A percentile compares a stretch with the other conserved stretches of the same genome.
Conservation (phyloP, 2,329 filamentous ascomycete species). For the Septoria linicola region DNA sequence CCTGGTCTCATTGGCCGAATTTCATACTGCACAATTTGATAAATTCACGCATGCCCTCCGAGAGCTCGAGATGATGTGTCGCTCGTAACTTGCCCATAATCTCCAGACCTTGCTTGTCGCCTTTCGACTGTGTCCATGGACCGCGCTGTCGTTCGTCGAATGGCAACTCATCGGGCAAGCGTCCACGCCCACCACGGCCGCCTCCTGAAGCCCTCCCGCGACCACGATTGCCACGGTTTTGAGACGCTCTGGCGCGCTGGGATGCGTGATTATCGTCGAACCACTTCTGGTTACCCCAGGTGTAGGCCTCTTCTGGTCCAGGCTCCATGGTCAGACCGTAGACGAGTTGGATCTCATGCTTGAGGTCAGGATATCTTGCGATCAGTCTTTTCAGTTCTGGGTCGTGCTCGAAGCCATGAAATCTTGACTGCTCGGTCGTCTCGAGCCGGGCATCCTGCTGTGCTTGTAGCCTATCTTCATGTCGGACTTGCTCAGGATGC, state of each 20-base stretch:
- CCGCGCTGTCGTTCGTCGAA: slow-evolving; percentile 31
- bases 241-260: slow-evolving; percentile 23
- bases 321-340: slow-evolving; percentile 41
- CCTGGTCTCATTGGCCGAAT: slow-evolving; percentile 30
- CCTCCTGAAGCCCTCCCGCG: slow-evolving; percentile 5
- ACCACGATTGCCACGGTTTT: slow-evolving; percentile 20
- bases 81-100: slow-evolving; percentile 34
- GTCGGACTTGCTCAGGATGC: background rate
- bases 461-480: slow-evolving; percentile 30
- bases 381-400: slow-evolving; percentile 37
- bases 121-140: slow-evolving; percentile 41
- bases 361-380: slow-evolving; percentile 37
- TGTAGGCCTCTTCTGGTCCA: slow-evolving; percentile 32
- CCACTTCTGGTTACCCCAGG: slow-evolving; percentile 32
- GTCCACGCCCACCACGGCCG: background rate
- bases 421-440: slow-evolving; percentile 24
- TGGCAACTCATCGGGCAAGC: background rate
- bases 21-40: slow-evolving; percentile 46
- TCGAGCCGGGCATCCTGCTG: background rate
- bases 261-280: slow-evolving; percentile 15
- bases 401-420: slow-evolving; percentile 37
- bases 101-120: slow-evolving; percentile 37
- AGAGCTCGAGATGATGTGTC: slow-evolving; percentile 34
- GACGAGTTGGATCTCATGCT: slow-evolving; percentile 36
- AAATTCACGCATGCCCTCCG: slow-evolving; percentile 46